These are phyloP conservation scores for Ceratocystis destructans DNA, from an alignment of 2,329 filamentous ascomycete species.

Conservation along the genomic window DNA sequence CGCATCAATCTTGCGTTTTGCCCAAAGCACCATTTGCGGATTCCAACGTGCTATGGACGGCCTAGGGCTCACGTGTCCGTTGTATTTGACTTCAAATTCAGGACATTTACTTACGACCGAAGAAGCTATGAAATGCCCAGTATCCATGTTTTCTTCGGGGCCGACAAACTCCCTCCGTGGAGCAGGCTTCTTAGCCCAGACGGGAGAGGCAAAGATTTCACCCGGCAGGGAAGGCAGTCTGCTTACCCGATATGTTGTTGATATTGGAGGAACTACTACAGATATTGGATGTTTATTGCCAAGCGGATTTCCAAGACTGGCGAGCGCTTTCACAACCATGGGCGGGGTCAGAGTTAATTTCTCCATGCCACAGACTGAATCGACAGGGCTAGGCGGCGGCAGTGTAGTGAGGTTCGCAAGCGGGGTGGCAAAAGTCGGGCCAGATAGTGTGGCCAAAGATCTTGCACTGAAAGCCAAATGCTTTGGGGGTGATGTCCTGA, in stretches of 20 bases:
- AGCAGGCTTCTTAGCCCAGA: constrained; percentile 20
- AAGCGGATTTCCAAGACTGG: constrained; percentile 22
- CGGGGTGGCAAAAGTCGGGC: constrained; percentile 23
- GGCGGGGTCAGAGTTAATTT: constrained; percentile 23
- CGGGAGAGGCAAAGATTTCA: constrained; percentile 9
- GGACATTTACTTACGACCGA: constrained; percentile 25
- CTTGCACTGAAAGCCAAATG: constrained; percentile 20
- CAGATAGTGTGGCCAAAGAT: constrained; percentile 23
- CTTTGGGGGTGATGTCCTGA: constrained; percentile 22
- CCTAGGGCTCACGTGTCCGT: constrained; percentile 28
- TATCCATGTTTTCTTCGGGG: constrained; percentile 22
- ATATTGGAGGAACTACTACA: constrained; percentile 23
- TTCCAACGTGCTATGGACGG: constrained; percentile 34
- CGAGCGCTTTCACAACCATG: constrained; percentile 22
- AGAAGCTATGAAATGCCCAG: constrained; percentile 22
- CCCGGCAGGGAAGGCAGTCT: neutral
- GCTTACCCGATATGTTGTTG: constrained; percentile 22
- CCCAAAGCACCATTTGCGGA: constrained; percentile 32
- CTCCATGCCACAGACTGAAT: constrained; percentile 23
- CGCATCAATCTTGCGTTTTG: constrained; percentile 36
- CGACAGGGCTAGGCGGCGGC: constrained; percentile 22
- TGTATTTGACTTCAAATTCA: constrained; percentile 39
- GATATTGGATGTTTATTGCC: constrained; percentile 22
- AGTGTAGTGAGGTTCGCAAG: constrained; percentile 18
- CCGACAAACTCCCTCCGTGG: constrained; percentile 23